These are phyloP conservation scores for Lachancea sp. DNA, from an alignment of 805 yeast genomes.

Conservation along the genomic window DNA sequence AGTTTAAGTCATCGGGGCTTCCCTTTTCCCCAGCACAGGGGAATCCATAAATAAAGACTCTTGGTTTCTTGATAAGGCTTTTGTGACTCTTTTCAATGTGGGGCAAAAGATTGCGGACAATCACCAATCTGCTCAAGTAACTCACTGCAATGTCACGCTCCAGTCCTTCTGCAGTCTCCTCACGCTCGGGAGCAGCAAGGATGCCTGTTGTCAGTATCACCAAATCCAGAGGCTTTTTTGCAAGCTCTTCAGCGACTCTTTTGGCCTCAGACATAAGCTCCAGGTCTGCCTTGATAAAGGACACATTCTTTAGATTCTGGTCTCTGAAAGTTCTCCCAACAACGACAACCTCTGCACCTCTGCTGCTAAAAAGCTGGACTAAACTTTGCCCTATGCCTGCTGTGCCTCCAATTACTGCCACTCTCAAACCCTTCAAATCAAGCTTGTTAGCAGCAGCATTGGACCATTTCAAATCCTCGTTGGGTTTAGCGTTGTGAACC, in stretches of 20 bases:
- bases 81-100: not conserved
- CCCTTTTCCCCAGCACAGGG: conserved; percentile 35
- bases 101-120: conserved; percentile 26
- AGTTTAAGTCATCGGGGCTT: conserved; percentile 31
- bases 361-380: conserved; percentile 17
- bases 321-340: conserved; percentile 34
- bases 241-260: conserved; percentile 21
- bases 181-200: conserved; percentile 27
- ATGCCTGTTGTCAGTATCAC: conserved; percentile 37
- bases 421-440: conserved; percentile 10
- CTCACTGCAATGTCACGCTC: conserved; percentile 37
- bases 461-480: not conserved
- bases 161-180: conserved; percentile 34
- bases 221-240: conserved; percentile 21
- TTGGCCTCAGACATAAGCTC: conserved; percentile 25
- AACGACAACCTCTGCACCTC: conserved; percentile 33
- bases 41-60: conserved; percentile 36
- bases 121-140: conserved; percentile 33
- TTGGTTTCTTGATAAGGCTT: conserved; percentile 14
- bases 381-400: conserved; percentile 37
- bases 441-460: conserved; percentile 1
- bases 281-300: conserved; percentile 33
- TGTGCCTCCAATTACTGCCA: conserved; percentile 35
- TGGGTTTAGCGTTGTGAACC: not conserved
- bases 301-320: conserved; percentile 18